Percentiles rank a stretch among this genome's conserved stretches.
phyloP scores from a whole-genome alignment of 2,329 filamentous ascomycete genomes.

The Aspergillus candidus region DNA sequence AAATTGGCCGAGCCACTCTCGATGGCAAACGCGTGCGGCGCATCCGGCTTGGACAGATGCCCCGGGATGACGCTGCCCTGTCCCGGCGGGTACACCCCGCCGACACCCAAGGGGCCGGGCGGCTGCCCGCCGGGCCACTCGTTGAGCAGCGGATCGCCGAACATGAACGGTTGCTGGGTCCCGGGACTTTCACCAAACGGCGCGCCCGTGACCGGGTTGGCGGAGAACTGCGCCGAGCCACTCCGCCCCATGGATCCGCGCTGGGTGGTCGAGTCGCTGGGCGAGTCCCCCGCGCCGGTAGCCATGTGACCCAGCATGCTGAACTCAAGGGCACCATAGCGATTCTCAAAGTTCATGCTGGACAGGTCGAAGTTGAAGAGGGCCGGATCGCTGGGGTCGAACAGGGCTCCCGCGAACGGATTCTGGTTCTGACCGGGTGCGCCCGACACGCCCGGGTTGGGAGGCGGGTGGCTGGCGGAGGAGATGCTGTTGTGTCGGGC shows the following conservation, averaged over 20 bases:
- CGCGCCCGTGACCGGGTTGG: constrained; percentile 26
- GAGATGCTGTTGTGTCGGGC: constrained; percentile 31
- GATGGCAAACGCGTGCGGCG: constrained; percentile 56
- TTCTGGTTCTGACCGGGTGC: constrained; percentile 37
- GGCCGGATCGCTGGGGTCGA: constrained; percentile 86
- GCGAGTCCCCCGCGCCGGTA: constrained; percentile 76
- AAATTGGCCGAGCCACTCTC: constrained; percentile 52
- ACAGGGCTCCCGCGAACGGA: constrained; percentile 55
- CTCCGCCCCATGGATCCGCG: constrained; percentile 42
- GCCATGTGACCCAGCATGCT: constrained; percentile 96
- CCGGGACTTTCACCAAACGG: constrained; percentile 43
- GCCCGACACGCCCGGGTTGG: constrained; percentile 44
- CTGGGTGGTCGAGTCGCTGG: constrained; percentile 54
- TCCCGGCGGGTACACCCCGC: constrained; percentile 29
- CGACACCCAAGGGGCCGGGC: constrained; percentile 29
- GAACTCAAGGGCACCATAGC: constrained; percentile 93
- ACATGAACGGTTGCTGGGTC: constrained; percentile 41
- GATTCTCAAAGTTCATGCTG: constrained; percentile 89
- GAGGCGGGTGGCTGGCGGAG: constrained; percentile 44
- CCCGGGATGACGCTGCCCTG: constrained; percentile 34
- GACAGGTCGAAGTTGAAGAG: constrained; percentile 95
- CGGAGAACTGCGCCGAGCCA: constrained; percentile 36
- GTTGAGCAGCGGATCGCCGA: constrained; percentile 40
- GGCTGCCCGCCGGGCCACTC: constrained; percentile 40
- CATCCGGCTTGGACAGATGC: constrained; percentile 39